A percentile compares a stretch with the other conserved stretches of the same genome.
phyloP scores from a whole-genome alignment of 768 basidiomycete species.

The Panellus pusillus region DNA sequence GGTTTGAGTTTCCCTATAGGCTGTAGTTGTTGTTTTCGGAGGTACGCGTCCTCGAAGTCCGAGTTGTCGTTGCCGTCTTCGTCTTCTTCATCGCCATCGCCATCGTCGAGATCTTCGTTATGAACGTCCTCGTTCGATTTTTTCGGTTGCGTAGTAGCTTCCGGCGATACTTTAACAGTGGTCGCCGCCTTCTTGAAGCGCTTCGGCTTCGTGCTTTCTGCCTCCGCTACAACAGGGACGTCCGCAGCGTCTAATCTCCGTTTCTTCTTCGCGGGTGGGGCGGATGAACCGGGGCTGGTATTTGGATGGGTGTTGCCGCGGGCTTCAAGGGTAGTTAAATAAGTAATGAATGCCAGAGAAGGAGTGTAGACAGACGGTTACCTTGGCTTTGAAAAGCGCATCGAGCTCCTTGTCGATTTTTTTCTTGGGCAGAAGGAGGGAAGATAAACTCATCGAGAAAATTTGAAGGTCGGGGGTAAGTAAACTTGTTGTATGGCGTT shows the following conservation, averaged over 20 bases:
- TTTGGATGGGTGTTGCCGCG: slow-evolving; percentile 17
- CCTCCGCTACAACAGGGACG: background rate
- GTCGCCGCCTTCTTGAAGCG: background rate
- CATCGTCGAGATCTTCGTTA: slow-evolving; percentile 21
- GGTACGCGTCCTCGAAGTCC: slow-evolving; percentile 34
- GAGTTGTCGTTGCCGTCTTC: slow-evolving; percentile 30
- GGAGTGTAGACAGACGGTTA: slow-evolving; percentile 29
- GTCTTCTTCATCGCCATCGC: no score
- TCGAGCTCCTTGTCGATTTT: slow-evolving; percentile 63
- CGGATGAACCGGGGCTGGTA: slow-evolving; percentile 5
- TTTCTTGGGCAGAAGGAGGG: slow-evolving; percentile 48
- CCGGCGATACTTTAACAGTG: slow-evolving; percentile 19
- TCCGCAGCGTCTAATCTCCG: slow-evolving; percentile 30
- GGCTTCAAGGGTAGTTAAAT: slow-evolving; percentile 1
- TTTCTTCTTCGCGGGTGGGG: slow-evolving; percentile 29
- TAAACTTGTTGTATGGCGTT: background rate
- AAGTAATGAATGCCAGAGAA: background rate
- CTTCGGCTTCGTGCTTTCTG: slow-evolving; percentile 15
- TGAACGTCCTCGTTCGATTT: slow-evolving; percentile 11
- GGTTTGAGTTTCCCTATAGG: background rate
- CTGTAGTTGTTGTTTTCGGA: slow-evolving; percentile 13
- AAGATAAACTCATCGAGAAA: slow-evolving; percentile 66
- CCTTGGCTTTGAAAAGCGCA: slow-evolving; percentile 57
- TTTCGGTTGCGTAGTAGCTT: slow-evolving; percentile 10
- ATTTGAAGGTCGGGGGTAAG: no score